Conservation (phyloP, 2,329 filamentous ascomycete species). For the Chrysosporium keratinophilum region DNA sequence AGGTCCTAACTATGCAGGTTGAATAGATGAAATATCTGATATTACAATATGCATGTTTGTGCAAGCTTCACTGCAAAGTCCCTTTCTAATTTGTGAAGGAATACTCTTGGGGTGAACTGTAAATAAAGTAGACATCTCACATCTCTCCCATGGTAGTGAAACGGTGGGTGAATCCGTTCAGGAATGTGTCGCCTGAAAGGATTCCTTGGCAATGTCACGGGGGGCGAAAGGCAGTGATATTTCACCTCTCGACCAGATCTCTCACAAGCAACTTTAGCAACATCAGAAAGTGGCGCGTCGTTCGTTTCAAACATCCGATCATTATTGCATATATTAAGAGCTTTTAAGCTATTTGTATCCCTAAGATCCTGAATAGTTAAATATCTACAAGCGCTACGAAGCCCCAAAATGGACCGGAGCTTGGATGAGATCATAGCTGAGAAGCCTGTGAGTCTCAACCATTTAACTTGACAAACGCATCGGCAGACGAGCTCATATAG, state of each 20-base stretch:
- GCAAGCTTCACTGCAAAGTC: no score
- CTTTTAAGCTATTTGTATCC: background rate
- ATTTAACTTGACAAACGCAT: background rate
- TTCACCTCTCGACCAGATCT: background rate
- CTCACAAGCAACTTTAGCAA: background rate
- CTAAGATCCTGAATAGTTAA: background rate
- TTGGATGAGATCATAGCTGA: constrained; percentile 56
- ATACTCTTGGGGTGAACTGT: no score
- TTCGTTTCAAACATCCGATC: background rate
- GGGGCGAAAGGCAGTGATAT: background rate
- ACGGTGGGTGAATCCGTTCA: no score
- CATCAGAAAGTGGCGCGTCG: background rate
- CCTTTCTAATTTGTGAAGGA: no score
- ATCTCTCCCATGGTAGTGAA: no score
- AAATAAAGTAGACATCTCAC: no score
- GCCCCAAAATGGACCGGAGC: constrained; percentile 49
- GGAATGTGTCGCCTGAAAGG: no score
- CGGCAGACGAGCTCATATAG: background rate
- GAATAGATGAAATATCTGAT: no score
- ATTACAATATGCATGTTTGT: no score
- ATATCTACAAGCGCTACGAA: background rate
- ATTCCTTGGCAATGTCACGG: constrained; percentile 8
- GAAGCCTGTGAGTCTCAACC: constrained; percentile 42
- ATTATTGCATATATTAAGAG: background rate
- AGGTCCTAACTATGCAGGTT: no score